These are phyloP conservation scores for Xylaria longipes DNA, from an alignment of 495 filamentous ascomycete genomes.

Conservation along the genomic window DNA sequence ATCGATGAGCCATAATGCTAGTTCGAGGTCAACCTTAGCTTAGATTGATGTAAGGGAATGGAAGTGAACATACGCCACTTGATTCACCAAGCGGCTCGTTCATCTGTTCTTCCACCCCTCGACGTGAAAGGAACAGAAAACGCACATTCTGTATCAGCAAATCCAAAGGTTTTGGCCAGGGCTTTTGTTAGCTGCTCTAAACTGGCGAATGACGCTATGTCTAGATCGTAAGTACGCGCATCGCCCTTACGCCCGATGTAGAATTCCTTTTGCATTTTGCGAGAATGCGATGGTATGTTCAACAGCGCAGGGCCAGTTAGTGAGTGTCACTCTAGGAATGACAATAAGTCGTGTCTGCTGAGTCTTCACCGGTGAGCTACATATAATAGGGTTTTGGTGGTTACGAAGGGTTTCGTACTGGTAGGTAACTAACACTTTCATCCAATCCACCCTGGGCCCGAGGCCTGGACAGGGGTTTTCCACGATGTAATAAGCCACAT, in stretches of 20 bases:
- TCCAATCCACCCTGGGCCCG: too few species aligned
- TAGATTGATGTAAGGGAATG: neutral
- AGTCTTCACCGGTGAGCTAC: neutral
- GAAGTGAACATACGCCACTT: neutral
- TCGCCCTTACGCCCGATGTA: neutral
- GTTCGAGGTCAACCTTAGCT: neutral
- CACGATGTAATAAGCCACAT: neutral
- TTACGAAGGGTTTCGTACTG: neutral
- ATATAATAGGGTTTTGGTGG: neutral
- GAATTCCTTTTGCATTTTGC: neutral
- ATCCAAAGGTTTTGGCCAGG: neutral
- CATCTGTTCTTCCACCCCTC: neutral
- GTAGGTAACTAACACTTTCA: too few species aligned
- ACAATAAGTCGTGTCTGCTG: neutral
- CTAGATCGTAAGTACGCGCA: neutral
- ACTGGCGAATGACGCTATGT: neutral
- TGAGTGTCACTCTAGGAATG: neutral
- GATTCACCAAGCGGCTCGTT: neutral
- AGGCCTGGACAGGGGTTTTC: neutral
- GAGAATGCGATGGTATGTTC: neutral
- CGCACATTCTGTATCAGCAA: conserved; percentile 1
- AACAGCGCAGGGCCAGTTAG: neutral
- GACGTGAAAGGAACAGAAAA: neutral
- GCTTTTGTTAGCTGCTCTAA: neutral
- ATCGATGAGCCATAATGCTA: neutral